A percentile compares a stretch with the other conserved stretches of the same genome.
Conservation (phyloP, 345 rosid species). For the Ceriops tagal region DNA sequence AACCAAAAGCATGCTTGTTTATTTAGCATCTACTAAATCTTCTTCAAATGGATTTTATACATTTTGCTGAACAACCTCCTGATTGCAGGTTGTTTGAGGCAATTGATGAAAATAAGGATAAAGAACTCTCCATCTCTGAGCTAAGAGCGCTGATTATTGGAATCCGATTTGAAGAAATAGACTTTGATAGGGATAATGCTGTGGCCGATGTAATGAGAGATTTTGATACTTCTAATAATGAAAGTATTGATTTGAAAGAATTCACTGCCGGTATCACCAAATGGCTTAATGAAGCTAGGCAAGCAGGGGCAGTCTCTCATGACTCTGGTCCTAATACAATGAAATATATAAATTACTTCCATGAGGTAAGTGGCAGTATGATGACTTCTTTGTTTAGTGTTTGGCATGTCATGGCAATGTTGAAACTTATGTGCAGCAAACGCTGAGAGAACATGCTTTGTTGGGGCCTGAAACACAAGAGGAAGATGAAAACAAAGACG, state of each 20-base stretch:
- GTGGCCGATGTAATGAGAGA: conserved; percentile 53
- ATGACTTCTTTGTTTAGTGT: not conserved
- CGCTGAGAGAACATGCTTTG: conserved; percentile 61
- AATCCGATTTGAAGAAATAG: conserved; percentile 69
- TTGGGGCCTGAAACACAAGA: conserved; percentile 33
- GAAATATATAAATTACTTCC: conserved; percentile 46
- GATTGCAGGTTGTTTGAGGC: conserved; percentile 57
- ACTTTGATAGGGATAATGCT: conserved; percentile 65
- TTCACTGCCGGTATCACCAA: conserved; percentile 55
- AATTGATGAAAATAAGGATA: conserved; percentile 58
- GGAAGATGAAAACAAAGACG: conserved; percentile 55
- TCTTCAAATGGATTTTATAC: not conserved
- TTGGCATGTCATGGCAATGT: conserved; percentile 5
- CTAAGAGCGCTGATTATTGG: conserved; percentile 70
- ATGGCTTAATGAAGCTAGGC: conserved; percentile 37
- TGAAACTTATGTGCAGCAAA: conserved; percentile 47
- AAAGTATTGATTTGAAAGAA: conserved; percentile 34
- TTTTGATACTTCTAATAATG: conserved; percentile 57
- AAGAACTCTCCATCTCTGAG: conserved; percentile 44
- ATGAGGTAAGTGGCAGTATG: conserved; percentile 38
- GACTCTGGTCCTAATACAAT: conserved; percentile 39
- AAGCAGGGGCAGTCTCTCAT: conserved; percentile 10
- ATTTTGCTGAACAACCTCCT: not conserved
- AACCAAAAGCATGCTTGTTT: not conserved
- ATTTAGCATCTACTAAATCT: not conserved